Evolutionary conservation across 306 rosid species (phyloP), one percentile per base, ranked within the genome.

Genomic region (Urtica urens): DNA sequence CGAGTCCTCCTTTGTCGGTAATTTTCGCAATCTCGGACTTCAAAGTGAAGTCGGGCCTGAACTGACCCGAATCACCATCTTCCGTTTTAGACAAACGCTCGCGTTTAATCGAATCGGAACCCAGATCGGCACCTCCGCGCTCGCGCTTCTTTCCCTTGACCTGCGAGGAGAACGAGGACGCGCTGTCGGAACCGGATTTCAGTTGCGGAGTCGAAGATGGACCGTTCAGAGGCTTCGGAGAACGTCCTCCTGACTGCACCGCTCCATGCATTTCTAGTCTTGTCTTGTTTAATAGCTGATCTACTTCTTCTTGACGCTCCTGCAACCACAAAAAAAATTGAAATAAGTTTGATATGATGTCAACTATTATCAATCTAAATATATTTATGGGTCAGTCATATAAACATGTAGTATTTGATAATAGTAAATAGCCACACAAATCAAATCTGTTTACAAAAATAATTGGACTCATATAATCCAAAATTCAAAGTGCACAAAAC

Each of bases 221-320:
- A 73, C 81, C 77, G 66, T 58, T 78, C 72, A 77, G 53, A 49
- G 83, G 83, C 70, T 78, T 82, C 1, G 96, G 93, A 74, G 96
- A 86, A 57, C 83, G 85, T 41, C 96, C 88, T 28, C 90, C 86
- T 3, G 83, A 51, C 54, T 74, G 96, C 64, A 68, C 70, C 45
- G 75, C 71, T 51, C 77, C 93, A 76, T 76, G 82, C 96, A 81
- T 86, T 78, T 79, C 81, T 57, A 71, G 49, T 55, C 52, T 69
- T 27, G 81, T 82, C 78, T 57, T 82, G 53, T 68, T 49, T 64
- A 86, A 70, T 38, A 81, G 69, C 51, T 78, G 56, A 79, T 76
- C 81, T 64, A 82, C 81, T 80, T 74, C 95, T 76, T 86, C 88
- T 64, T 74, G 95, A 27, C 69, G 86, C 46, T 81, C 83, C 96